Base-by-base conservation (phyloP, 1,284 basidiomycete species). In the Ustilago crameri region DNA sequence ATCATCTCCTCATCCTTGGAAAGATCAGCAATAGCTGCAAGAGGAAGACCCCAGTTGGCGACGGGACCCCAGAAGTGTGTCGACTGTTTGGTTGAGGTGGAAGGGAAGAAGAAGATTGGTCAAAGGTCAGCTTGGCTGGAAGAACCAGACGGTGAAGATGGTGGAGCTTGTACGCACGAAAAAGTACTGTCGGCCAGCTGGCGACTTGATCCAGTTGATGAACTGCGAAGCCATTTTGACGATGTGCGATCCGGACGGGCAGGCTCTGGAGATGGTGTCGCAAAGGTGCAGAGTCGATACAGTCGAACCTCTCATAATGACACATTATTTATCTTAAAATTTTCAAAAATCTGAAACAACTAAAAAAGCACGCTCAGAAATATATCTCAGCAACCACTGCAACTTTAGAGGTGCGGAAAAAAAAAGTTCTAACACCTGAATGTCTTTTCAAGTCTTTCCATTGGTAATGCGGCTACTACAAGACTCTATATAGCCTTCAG, bases 21-120 rank as follows among this genome's bases (percentile, higher is more conserved):
- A 27, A 82, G 53, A 51, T 82, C 81, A 27, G 80, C 72, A 37
- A 82, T 65, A 1, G 81, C 81, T 3, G 81, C 81, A 23, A 82
- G 69, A 9, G 81, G 81, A n/a, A 82, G 63, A 44, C 80, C 76
- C 81, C 81, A 82, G 73, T 82, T 82, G 37, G 81, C 79, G 5
- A 78, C 76, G 12, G 79, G 80, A n/a, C 81, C 81, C 80, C 80
- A 82, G 60, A 82, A 82, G 68, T 82, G 81, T 50, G 80, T 81
- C 18, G 78, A 81, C 74, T 67, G 42, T 46, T 3, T 35, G 9
- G 26, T 42, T 14, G 41, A 20, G 12, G 10, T 32, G n/a, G 8
- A 27, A 18, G 12, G 34, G 15, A 3, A 42, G 18, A 35, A 26
- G 22, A 30, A 23, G 20, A 44, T 27, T 51, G 32, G 20, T 49